Base-by-base conservation (phyloP, 2,329 filamentous ascomycete genomes). In the Pyrenophora graminea region DNA sequence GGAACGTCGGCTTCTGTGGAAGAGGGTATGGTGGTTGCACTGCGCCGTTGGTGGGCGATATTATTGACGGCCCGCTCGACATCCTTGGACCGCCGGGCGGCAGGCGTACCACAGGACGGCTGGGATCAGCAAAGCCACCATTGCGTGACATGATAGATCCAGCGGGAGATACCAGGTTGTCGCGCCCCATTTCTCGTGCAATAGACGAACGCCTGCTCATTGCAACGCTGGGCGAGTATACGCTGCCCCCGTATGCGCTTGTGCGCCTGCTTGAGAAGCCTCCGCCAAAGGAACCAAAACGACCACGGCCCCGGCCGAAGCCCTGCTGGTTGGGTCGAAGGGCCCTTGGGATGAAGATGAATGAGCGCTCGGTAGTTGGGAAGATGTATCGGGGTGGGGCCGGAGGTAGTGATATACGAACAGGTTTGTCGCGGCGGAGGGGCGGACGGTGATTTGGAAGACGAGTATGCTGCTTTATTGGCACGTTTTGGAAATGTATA, bases 311-410 rank as follows among this genome's bases (percentile, higher is more conserved):
- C 48, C 84, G 80, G 37, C 80, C 80, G 60, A 87, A 84, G 25
- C 86, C 84, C 77, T 96, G 90, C 71, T 96, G 91, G 70, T 96
- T 97, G 12, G 94, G 94, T 61, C 94, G 85, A 77, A 97, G 83
- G 9, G 93, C 93, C 61, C 94, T 84, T 10, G 94, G 94, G 54
- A 99, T 99, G 76, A 99, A 99, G 65, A 97, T 96, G 73, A 99
- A 99, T 0, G 94, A 97, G 59, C 94, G 82, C 65, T 97, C 92
- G 39, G 84, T 81, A 2, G 91, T 89, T 5, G 94, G 94, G 74
- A 94, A 96, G 54, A 97, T 92, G 73, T 97, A 97, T 56, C 89
- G 85, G 31, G 91, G 89, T 10, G 85, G 79, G 57, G 89, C 83
- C 23, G 88, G 82, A 2, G 94, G 93, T 36, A 99, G 80, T 7